Evolutionary conservation across 768 basidiomycete genomes (phyloP), one percentile per base, ranked within the genome.

Genomic region (Favolaschia claudopus): DNA sequence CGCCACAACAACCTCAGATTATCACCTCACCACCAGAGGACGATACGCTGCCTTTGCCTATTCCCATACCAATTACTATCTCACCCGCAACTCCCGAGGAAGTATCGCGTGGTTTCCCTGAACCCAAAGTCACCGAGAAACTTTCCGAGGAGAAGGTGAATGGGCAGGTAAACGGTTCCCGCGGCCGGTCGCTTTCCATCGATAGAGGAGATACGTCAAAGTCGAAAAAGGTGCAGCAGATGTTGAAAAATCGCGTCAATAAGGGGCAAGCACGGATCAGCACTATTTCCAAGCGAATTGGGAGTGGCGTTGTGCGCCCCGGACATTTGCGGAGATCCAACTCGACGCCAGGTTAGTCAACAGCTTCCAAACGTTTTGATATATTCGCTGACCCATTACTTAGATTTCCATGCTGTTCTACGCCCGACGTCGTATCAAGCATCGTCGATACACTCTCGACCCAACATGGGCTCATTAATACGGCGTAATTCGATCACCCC

Each of bases 401-500:
- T 56, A 91, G 92, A 93, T 65, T 89, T 93, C 62, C 85, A 90
- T 62, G 83, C 83, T 3, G 81, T 86, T 13, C 76, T 92, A 10
- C 81, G 80, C 17, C 86, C 84, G 53, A 79, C 83, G 54, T 69
- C 84, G 56, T 77, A 92, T 77, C 79, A 93, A 83, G 81, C 93
- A 69, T 68, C 93, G 1, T 95, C 93, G 1, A 95, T 95, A 48
- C 93, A 95, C 70, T 92, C 92, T 2, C 86, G 93, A 33, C 78
- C 85, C 51, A 80, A 85, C 2, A 69, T 87, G 22, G 81, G 82
- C 45, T 84, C 84, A 1, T 69, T 85, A 32, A 77, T 81, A 7
- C 80, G 76, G 75, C 39, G 69, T 72, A 20, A 71, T 49, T 45
- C 50, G 17, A 22, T 46, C 74, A 17, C 77, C 77, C 14, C 76